These are phyloP conservation scores for Acanthamoeba royreba DNA, from an alignment of 208 protist genomes.

Conservation along the genomic window DNA sequence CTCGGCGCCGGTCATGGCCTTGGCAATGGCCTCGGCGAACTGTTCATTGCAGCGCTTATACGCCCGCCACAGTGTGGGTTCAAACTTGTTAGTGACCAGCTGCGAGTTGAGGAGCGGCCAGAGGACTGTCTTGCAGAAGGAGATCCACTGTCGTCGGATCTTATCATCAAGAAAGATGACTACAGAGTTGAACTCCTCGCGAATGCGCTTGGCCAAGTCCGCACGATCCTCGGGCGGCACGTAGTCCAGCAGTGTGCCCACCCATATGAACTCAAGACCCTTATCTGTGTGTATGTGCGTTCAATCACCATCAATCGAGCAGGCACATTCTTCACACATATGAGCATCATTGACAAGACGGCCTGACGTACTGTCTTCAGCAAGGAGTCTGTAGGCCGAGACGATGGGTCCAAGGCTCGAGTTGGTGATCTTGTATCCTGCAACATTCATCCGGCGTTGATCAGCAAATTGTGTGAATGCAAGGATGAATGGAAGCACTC, in stretches of 20 bases:
- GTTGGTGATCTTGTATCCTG: slow-evolving; percentile 41
- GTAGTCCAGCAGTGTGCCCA: slow-evolving; percentile 16
- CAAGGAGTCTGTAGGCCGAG: background rate
- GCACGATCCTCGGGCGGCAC: background rate
- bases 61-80: background rate
- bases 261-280: slow-evolving; percentile 29
- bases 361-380: background rate
- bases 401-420: background rate
- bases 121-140: slow-evolving; percentile 32
- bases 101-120: slow-evolving; percentile 52
- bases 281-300: no score
- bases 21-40: slow-evolving; percentile 21
- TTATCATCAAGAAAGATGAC: slow-evolving; percentile 19
- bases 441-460: no score
- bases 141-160: slow-evolving; percentile 16
- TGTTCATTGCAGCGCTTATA: slow-evolving; percentile 30
- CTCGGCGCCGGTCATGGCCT: background rate
- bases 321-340: no score
- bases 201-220: background rate
- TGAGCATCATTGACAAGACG: background rate
- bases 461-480: no score
- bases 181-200: slow-evolving; percentile 17
- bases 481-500: background rate
- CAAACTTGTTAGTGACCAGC: slow-evolving; percentile 39
- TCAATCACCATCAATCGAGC: no score